These are phyloP conservation scores for Barnettozyma salicaria DNA, from an alignment of 805 yeast genomes.

Conservation along the genomic window DNA sequence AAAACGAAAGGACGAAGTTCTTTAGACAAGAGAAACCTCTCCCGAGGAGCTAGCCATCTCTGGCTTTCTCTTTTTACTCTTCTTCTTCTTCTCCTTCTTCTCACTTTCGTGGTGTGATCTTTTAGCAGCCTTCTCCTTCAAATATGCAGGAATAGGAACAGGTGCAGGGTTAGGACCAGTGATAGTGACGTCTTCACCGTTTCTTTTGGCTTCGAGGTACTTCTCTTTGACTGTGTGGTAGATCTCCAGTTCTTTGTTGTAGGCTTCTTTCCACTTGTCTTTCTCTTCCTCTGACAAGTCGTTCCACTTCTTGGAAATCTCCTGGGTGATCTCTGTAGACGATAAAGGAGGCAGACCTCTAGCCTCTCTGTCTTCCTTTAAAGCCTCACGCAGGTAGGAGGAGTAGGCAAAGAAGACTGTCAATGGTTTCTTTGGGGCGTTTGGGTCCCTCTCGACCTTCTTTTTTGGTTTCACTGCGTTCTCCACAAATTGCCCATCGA, in stretches of 20 bases:
- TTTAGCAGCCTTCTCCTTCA: slow-evolving; percentile 32
- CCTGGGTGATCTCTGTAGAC: slow-evolving; percentile 73
- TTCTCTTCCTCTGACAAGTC: slow-evolving; percentile 63
- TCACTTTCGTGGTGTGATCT: slow-evolving; percentile 29
- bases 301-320: slow-evolving; percentile 77
- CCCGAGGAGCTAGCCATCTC: slow-evolving; percentile 27
- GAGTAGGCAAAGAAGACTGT: slow-evolving; percentile 81
- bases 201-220: slow-evolving; percentile 41
- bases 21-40: neutral
- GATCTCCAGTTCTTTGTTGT: slow-evolving; percentile 36
- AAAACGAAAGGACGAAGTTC: too few species aligned
- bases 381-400: slow-evolving; percentile 61
- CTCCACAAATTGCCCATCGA: slow-evolving; percentile 7
- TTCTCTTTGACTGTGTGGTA: slow-evolving; percentile 42
- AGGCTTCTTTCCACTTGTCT: slow-evolving; percentile 60
- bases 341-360: slow-evolving; percentile 57
- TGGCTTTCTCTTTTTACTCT: slow-evolving; percentile 50
- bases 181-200: slow-evolving; percentile 26
- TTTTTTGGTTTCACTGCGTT: slow-evolving; percentile 33
- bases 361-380: slow-evolving; percentile 60
- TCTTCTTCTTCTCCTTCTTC: slow-evolving; percentile 45
- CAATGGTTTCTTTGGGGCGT: slow-evolving; percentile 92
- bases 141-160: slow-evolving; percentile 33
- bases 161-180: slow-evolving; percentile 34
- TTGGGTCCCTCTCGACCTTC: slow-evolving; percentile 69